phyloP scores from a whole-genome alignment of 192 early-diverging fungal genomes.

The Backusella psychrophila region DNA sequence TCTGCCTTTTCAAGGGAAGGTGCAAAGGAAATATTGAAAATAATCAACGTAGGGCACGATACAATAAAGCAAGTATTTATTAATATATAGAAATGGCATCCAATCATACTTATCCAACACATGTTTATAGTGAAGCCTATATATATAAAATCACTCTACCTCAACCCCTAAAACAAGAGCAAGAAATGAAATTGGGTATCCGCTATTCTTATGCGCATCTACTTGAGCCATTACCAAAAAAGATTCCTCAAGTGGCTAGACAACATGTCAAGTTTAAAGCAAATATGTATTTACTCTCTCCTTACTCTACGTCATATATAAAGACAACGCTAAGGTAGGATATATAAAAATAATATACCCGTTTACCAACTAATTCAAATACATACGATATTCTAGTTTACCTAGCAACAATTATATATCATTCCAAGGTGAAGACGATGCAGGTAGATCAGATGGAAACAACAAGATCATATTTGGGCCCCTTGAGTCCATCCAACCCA shows the following conservation, averaged over 20 bases:
- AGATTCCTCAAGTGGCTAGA: constrained; percentile 59
- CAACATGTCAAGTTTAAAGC: constrained; percentile 65
- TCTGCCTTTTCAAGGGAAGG: constrained; percentile 40
- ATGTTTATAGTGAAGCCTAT: constrained; percentile 26
- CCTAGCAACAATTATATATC: constrained; percentile 38
- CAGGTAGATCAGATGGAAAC: constrained; percentile 35
- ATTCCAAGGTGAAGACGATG: constrained; percentile 34
- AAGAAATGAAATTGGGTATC: constrained; percentile 60
- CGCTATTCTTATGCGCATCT: constrained; percentile 43
- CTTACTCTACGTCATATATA: constrained; percentile 68
- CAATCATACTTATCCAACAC: neutral
- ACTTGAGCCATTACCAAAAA: constrained; percentile 46
- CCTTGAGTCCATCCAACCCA: constrained; percentile 47
- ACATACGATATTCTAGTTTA: constrained; percentile 15
- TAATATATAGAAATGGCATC: neutral
- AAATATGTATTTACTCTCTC: constrained; percentile 57
- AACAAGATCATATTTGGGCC: constrained; percentile 74
- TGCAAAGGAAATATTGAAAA: constrained; percentile 30
- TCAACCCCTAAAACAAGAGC: constrained; percentile 48
- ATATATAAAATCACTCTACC: constrained; percentile 48
- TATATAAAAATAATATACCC: neutral
- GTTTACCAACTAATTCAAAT: too few relatives aligned
- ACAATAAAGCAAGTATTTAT: constrained; percentile 1
- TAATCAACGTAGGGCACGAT: constrained; percentile 31
- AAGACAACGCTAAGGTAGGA: constrained; percentile 78